phyloP scores from a whole-genome alignment of 2,329 filamentous ascomycete species.

The Neofusicoccum laricinum region DNA sequence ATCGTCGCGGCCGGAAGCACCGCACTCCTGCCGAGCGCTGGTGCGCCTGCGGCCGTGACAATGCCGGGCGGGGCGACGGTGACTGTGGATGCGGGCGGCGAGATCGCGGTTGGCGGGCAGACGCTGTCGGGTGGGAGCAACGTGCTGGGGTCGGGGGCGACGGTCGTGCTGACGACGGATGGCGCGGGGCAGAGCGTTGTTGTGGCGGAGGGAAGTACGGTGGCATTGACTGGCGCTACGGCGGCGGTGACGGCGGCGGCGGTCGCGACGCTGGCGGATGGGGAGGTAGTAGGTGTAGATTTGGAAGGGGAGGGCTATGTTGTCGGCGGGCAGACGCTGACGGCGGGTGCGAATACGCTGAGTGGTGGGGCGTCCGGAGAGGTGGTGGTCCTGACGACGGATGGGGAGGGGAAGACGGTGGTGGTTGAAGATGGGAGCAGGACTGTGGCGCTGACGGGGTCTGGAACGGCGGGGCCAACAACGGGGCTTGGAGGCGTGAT shows the following conservation, averaged over 20 bases:
- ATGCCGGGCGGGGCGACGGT: too few species aligned
- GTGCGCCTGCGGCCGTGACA: too few species aligned
- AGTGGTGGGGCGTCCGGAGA: neutral
- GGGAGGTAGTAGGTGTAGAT: neutral
- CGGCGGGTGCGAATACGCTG: neutral
- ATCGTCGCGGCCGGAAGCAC: neutral
- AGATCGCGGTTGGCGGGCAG: neutral
- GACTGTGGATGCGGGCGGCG: too few species aligned
- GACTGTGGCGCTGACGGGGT: neutral
- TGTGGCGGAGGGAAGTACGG: neutral
- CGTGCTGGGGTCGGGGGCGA: neutral
- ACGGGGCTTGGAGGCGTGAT: neutral
- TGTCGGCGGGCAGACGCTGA: neutral
- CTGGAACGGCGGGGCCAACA: neutral
- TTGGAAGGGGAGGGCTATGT: neutral
- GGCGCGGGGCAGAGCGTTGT: neutral
- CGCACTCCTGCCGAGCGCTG: neutral
- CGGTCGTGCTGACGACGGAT: neutral
- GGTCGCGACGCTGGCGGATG: neutral
- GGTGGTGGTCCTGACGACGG: conserved; percentile 1
- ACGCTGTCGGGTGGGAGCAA: neutral
- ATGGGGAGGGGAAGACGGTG: neutral
- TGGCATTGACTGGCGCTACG: neutral
- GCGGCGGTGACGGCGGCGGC: neutral
- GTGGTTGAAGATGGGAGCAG: neutral